These are phyloP conservation scores for Salmacisia buchloeana DNA, from an alignment of 1,284 basidiomycete species.

Conservation along the genomic window DNA sequence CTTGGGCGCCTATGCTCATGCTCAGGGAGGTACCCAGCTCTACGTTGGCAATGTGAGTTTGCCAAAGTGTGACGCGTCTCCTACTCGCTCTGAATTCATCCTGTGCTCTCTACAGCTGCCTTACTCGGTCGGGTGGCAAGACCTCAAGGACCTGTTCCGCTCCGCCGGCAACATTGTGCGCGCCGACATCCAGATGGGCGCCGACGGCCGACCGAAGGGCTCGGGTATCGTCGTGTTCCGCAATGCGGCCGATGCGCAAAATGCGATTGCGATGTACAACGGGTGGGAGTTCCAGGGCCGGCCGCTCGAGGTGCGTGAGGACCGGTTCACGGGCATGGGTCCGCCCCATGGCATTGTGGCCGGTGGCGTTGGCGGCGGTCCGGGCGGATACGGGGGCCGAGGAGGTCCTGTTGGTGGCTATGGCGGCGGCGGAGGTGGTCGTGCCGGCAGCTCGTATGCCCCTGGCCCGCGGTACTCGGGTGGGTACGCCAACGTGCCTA, in stretches of 20 bases:
- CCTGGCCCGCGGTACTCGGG: constrained; percentile 26
- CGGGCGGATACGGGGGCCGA: constrained; percentile 28
- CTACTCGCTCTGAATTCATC: background rate
- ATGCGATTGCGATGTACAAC: constrained; percentile 60
- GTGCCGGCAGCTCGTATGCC: constrained; percentile 60
- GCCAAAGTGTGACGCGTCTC: background rate
- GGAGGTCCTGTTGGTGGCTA: constrained; percentile 54
- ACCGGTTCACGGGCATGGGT: constrained; percentile 77
- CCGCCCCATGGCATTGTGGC: constrained; percentile 51
- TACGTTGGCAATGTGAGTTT: constrained; percentile 69
- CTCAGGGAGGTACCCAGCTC: constrained; percentile 61
- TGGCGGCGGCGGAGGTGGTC: constrained; percentile 44
- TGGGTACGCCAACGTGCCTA: constrained; percentile 1
- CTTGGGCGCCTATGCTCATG: constrained; percentile 1
- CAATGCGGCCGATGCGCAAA: constrained; percentile 78
- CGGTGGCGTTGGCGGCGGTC: constrained; percentile 44
- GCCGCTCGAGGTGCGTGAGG: constrained; percentile 51
- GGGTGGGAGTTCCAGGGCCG: constrained; percentile 40
- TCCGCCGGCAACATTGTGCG: constrained; percentile 87
- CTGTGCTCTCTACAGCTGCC: constrained; percentile 53
- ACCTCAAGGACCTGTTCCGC: constrained; percentile 93
- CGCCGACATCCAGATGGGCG: constrained; percentile 85
- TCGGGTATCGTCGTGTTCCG: constrained; percentile 82
- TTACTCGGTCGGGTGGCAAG: constrained; percentile 94
- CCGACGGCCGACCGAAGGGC: constrained; percentile 87